phyloP scores from a whole-genome alignment of 768 basidiomycete species.

The Suillus tomentosus region DNA sequence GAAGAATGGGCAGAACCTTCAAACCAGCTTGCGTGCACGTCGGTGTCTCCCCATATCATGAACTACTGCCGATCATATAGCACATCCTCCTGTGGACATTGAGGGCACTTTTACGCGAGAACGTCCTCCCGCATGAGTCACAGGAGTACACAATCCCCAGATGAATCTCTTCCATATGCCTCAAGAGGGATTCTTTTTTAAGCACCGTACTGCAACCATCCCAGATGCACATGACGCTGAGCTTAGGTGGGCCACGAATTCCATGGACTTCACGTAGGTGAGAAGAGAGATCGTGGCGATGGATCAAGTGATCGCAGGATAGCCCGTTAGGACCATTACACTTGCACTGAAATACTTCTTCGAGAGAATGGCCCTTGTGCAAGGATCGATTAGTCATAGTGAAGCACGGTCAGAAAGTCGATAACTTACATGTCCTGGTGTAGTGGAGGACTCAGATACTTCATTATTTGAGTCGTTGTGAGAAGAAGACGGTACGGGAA shows the following conservation, averaged over 20 bases:
- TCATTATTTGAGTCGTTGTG: not conserved
- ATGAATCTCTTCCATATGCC: conserved; percentile 30
- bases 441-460: not conserved
- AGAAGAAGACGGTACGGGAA: too few species aligned
- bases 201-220: accelerated
- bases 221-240: not conserved
- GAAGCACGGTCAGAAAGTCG: not conserved
- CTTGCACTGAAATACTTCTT: not conserved
- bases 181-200: not conserved
- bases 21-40: not conserved
- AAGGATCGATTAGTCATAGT: not conserved
- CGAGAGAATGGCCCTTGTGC: not conserved
- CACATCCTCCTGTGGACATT: conserved; percentile 19
- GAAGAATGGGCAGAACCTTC: not conserved
- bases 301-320: not conserved
- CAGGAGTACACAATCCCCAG: conserved; percentile 25
- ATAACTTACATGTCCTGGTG: not conserved
- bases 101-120: conserved; percentile 20
- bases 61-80: not conserved
- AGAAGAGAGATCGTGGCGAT: not conserved
- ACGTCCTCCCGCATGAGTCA: conserved; percentile 16
- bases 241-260: not conserved
- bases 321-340: not conserved
- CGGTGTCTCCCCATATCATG: not conserved
- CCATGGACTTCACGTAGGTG: not conserved